Evolutionary conservation across 345 rosid species (phyloP).

Genomic region (Syzygium aromaticum): DNA sequence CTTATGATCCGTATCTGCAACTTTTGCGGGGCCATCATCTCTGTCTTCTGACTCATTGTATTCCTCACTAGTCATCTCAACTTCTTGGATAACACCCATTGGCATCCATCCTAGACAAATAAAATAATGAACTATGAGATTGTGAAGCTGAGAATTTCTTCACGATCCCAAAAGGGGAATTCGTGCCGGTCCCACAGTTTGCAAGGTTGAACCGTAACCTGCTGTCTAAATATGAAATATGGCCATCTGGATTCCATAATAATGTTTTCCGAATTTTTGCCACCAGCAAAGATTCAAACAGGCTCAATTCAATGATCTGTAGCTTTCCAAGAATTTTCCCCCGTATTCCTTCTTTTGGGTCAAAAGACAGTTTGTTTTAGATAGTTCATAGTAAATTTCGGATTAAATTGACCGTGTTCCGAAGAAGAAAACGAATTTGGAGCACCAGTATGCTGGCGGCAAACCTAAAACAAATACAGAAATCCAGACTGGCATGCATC

Average conservation of each 20-base stretch:
- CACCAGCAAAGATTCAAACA: no score
- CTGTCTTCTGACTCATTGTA: neutral
- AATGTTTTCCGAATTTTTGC: no score
- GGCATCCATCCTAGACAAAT: neutral
- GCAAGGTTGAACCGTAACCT: neutral
- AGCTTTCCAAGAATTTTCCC: no score
- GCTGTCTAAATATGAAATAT: no score
- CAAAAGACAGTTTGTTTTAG: no score
- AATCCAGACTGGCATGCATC: neutral
- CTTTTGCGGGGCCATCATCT: neutral
- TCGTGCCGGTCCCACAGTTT: neutral
- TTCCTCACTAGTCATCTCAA: constrained; percentile 16
- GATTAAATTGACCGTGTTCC: no score
- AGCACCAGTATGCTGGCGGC: no score
- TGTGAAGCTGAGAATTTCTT: neutral
- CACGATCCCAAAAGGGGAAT: neutral
- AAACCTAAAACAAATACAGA: neutral
- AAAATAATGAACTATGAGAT: neutral
- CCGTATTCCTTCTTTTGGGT: no score
- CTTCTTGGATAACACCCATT: constrained; percentile 24
- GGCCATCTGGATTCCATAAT: no score
- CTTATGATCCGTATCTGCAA: neutral
- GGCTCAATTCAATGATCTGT: no score
- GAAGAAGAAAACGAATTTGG: no score
- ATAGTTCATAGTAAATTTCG: no score